Conservation (phyloP, 352 stramenopile species). For the Pythium catenulatum region DNA sequence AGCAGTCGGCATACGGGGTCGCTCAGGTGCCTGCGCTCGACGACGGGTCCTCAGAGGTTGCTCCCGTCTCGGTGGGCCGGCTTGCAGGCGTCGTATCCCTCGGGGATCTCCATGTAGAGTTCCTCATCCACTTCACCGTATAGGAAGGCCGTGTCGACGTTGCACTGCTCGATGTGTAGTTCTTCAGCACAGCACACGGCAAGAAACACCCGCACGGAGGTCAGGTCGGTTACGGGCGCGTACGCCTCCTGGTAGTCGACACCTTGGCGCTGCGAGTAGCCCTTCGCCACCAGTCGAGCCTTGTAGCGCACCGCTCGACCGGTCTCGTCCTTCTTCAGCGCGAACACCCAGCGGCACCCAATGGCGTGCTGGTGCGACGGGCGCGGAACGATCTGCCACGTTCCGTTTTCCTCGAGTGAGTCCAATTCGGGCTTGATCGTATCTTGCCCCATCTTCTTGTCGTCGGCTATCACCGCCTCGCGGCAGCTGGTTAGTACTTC, state of each 20-base stretch:
- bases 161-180: constrained; percentile 26
- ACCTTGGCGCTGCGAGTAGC: constrained; percentile 61
- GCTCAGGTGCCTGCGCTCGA: no score
- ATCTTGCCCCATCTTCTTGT: no score
- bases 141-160: constrained; percentile 66
- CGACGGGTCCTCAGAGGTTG: no score
- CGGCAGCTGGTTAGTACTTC: no score
- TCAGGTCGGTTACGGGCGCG: constrained; percentile 65
- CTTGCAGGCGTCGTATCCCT: no score
- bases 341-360: constrained; percentile 39
- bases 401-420: no score
- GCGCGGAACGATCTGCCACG: constrained; percentile 1
- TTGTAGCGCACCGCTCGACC: constrained; percentile 31
- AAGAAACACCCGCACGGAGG: constrained; percentile 64
- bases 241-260: constrained; percentile 50
- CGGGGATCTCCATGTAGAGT: constrained; percentile 53
- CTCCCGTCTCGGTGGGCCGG: no score
- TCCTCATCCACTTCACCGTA: constrained; percentile 61
- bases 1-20: constrained; percentile 56
- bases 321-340: constrained; percentile 20
- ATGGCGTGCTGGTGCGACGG: background rate
- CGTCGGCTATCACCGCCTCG: no score
- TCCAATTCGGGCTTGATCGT: no score
- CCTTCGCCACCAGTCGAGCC: constrained; percentile 47
- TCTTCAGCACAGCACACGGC: background rate